A percentile compares a stretch with the other conserved stretches of the same genome.
Conservation (phyloP, 2,329 filamentous ascomycete species). For the Calonectria naviculata region DNA sequence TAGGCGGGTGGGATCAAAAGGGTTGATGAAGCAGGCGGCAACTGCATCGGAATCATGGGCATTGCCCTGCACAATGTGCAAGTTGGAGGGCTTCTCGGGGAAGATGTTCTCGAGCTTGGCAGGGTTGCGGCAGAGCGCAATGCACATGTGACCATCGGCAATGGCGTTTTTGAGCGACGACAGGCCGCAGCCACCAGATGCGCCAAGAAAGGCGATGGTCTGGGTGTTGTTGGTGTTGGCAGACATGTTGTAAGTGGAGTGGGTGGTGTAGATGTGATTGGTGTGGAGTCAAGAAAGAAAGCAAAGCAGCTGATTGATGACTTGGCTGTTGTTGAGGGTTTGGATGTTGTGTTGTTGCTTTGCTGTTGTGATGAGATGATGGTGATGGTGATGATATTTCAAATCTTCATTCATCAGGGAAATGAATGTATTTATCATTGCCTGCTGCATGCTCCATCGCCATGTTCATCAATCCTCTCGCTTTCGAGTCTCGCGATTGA, state of each 20-base stretch:
- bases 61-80: conserved; percentile 51
- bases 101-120: conserved; percentile 51
- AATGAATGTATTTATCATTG: conserved; percentile 14
- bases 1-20: conserved; percentile 36
- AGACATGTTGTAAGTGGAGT: conserved; percentile 14
- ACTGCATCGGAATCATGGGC: conserved; percentile 47
- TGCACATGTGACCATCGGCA: conserved; percentile 49
- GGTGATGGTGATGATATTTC: neutral
- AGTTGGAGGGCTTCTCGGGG: conserved; percentile 41
- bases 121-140: conserved; percentile 53
- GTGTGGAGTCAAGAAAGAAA: neutral
- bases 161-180: conserved; percentile 50
- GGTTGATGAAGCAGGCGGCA: conserved; percentile 42
- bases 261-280: neutral
- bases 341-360: neutral
- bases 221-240: conserved; percentile 20
- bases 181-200: conserved; percentile 54
- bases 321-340: neutral
- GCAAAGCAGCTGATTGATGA: neutral
- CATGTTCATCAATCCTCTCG: neutral
- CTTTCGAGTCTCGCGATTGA: neutral
- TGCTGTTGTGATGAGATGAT: neutral
- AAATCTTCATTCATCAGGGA: neutral
- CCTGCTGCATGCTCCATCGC: neutral
- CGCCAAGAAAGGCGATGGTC: conserved; percentile 52